A percentile compares a stretch with the other conserved stretches of the same genome.
These are phyloP conservation scores for Ciborinia camelliae DNA, from an alignment of 2,329 filamentous ascomycete species.

Conservation along the genomic window DNA sequence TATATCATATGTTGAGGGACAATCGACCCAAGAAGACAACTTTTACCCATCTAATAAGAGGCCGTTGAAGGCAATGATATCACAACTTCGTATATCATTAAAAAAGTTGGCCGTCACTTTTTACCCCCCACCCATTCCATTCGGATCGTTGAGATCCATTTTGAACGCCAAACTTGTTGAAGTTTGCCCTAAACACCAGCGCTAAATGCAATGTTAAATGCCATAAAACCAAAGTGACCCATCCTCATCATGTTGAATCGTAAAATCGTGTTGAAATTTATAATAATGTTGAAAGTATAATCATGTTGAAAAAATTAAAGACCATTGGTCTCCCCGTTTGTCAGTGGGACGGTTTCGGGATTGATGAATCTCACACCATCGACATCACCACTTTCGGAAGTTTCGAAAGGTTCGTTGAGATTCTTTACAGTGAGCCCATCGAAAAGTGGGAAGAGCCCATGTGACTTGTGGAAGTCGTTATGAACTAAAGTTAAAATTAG, in stretches of 20 bases:
- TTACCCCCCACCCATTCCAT: slow-evolving; percentile 14
- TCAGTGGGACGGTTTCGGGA: slow-evolving; percentile 25
- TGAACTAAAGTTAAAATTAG: slow-evolving; percentile 59
- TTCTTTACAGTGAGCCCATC: slow-evolving; percentile 69
- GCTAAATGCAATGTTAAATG: slow-evolving; percentile 36
- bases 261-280: slow-evolving; percentile 29
- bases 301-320: slow-evolving; percentile 23
- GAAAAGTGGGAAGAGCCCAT: slow-evolving; percentile 82
- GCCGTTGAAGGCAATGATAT: slow-evolving; percentile 21
- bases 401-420: slow-evolving; percentile 48
- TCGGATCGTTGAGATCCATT: slow-evolving; percentile 35
- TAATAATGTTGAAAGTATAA: slow-evolving; percentile 29
- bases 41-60: slow-evolving; percentile 18
- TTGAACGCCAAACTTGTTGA: slow-evolving; percentile 39
- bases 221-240: slow-evolving; percentile 19
- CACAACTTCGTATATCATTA: slow-evolving; percentile 15
- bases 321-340: slow-evolving; percentile 25
- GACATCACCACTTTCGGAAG: slow-evolving; percentile 20
- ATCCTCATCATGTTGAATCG: slow-evolving; percentile 36
- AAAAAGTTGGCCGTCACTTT: slow-evolving; percentile 9
- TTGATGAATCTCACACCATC: slow-evolving; percentile 23
- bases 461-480: slow-evolving; percentile 89
- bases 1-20: background rate
- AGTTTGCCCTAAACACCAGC: slow-evolving; percentile 36
- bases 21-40: background rate